Evolutionary conservation across 306 rosid species (phyloP).

Genomic region (Cicer arietinum): DNA sequence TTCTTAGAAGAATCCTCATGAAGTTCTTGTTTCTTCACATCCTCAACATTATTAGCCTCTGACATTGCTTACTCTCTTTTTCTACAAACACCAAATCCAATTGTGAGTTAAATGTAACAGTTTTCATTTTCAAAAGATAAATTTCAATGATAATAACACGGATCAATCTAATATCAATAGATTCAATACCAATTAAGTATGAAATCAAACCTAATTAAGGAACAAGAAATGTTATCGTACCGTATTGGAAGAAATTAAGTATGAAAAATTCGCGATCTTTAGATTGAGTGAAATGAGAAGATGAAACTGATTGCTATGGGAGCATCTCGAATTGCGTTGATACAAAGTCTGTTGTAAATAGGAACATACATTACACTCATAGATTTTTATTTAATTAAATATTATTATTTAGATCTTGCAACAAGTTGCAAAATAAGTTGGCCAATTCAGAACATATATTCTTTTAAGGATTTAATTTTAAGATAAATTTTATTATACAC

Average conservation of each 20-base stretch:
- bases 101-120: conserved; percentile 22
- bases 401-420: conserved; percentile 5
- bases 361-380: background rate
- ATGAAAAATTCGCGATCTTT: conserved; percentile 31
- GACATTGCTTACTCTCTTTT: conserved; percentile 59
- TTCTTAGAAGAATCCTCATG: conserved; percentile 48
- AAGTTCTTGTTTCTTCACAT: conserved; percentile 60
- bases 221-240: conserved; percentile 5
- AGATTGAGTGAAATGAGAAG: background rate
- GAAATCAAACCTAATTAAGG: background rate
- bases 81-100: conserved; percentile 25
- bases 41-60: conserved; percentile 49
- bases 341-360: background rate
- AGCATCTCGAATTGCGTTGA: conserved; percentile 45
- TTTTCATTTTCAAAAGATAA: background rate
- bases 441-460: background rate
- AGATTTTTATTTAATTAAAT: background rate
- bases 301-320: background rate
- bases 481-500: no score
- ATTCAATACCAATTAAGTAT: background rate
- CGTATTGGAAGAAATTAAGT: conserved; percentile 14
- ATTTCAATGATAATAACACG: conserved; percentile 13
- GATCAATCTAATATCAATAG: conserved; percentile 30
- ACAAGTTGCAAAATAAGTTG: background rate
- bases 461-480: no score